A percentile compares a stretch with the other conserved stretches of the same genome.
phyloP scores from a whole-genome alignment of 306 rosid species.

The Sesbania bispinosa region DNA sequence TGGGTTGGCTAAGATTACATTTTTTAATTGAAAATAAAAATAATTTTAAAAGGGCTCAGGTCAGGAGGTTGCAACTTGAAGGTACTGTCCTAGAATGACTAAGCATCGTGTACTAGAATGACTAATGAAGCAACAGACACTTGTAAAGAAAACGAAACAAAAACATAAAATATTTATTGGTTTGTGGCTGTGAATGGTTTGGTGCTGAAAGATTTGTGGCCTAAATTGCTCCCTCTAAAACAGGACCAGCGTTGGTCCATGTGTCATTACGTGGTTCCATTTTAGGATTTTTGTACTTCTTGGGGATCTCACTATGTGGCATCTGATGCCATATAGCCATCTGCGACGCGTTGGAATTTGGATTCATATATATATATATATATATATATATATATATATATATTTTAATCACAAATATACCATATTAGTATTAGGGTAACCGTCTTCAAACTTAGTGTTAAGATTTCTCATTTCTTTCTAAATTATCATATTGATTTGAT shows the following conservation, averaged over 20 bases:
- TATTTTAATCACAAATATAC: too few species aligned
- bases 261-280: constrained; percentile 18
- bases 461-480: too few species aligned
- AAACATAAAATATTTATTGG: background rate
- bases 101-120: background rate
- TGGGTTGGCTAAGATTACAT: background rate
- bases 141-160: background rate
- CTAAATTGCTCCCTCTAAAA: constrained; percentile 47
- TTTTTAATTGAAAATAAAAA: background rate
- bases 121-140: background rate
- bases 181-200: constrained; percentile 58
- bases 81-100: constrained; percentile 3
- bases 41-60: background rate
- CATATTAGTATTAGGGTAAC: too few species aligned
- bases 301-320: background rate
- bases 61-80: background rate
- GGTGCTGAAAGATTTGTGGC: constrained; percentile 39
- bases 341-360: background rate
- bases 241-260: constrained; percentile 26
- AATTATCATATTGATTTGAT: too few species aligned
- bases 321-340: constrained; percentile 12
- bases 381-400: too few species aligned
- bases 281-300: background rate
- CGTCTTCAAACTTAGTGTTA: too few species aligned
- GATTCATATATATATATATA: too few species aligned